These are phyloP conservation scores for Aspergillus floridensis DNA, from an alignment of 2,329 filamentous ascomycete species.

Conservation along the genomic window DNA sequence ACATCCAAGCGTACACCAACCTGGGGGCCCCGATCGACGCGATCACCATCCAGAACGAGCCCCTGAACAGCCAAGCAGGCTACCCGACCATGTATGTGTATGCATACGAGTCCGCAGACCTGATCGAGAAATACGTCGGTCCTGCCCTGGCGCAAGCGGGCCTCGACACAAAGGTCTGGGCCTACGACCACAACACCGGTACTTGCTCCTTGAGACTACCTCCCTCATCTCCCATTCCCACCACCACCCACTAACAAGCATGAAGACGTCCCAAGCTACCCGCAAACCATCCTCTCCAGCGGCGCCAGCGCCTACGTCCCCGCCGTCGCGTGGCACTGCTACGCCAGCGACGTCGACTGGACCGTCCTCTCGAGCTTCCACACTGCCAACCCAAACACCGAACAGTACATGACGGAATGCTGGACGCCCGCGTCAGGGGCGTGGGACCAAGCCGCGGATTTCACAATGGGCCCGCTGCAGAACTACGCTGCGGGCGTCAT, in stretches of 20 bases:
- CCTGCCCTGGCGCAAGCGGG: constrained; percentile 26
- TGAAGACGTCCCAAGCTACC: constrained; percentile 33
- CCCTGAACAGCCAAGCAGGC: constrained; percentile 37
- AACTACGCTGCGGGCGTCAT: constrained; percentile 31
- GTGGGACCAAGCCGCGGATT: constrained; percentile 28
- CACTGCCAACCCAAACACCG: constrained; percentile 29
- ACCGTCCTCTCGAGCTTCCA: constrained; percentile 37
- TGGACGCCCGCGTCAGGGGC: constrained; percentile 28
- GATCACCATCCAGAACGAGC: constrained; percentile 41
- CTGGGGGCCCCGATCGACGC: constrained; percentile 36
- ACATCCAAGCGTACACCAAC: constrained; percentile 35
- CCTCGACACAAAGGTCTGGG: constrained; percentile 29
- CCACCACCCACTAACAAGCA: background rate
- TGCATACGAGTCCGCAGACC: constrained; percentile 32
- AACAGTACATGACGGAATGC: constrained; percentile 44
- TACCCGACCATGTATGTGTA: constrained; percentile 42
- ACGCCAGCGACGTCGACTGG: constrained; percentile 35
- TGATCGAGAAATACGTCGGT: constrained; percentile 32
- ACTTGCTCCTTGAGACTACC: background rate
- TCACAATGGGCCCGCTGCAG: constrained; percentile 31
- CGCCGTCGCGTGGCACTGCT: constrained; percentile 42
- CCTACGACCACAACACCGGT: constrained; percentile 42
- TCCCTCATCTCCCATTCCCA: background rate
- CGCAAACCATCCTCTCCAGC: constrained; percentile 31
- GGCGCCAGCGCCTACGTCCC: constrained; percentile 28